Evolutionary conservation across 306 rosid genomes (phyloP), one percentile per base, ranked within the genome.

Genomic region (Begonia loranthoides): DNA sequence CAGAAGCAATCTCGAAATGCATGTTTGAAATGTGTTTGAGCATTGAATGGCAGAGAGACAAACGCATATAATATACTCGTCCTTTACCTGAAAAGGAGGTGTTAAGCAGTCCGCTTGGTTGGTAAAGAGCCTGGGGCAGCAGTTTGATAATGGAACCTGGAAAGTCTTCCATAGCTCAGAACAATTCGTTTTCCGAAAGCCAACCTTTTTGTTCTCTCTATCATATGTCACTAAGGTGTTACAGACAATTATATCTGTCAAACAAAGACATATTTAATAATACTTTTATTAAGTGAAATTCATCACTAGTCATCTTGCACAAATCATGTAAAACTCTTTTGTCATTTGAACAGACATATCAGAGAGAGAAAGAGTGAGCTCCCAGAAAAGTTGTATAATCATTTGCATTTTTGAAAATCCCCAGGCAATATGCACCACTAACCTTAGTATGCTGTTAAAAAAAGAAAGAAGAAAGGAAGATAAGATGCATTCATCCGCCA

Each of bases 201-300:
- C 80, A 55, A 74, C 52, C 65, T 45, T 62, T 22, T 61, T 36
- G 44, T 74, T 70, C 50, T 53, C 63, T 41, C 76, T 71, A 55
- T 74, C 76, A 44, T 74, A 74, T 28, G 76, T 74, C 63, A 74
- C 80, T 14, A 74, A 73, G 52, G 80, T 74, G 54, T 74, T 74
- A 33, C 80, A 76, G 28, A 63, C 73, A 51, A 74, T 19, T 50
- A 74, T 74, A 64, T 76, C 80, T 74, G 76, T 17, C 61, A 53
- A 49, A 14, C 38, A 50, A 51, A 57, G 28, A 43, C 24, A 45
- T 11, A 46, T 13, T 52, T 64, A 40, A 64, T 50, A 19, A 15
- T 4, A 45, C 5, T 45, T 14, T 45, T 9, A 9, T 39, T 39
- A 39, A 39, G 8, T 5, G 10, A 39, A 39, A 39, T 39, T 5